Percentiles rank a stretch among this genome's conserved stretches.
Evolutionary conservation across 2,329 filamentous ascomycete genomes (phyloP).

Genomic region (Madurella mycetomatis): DNA sequence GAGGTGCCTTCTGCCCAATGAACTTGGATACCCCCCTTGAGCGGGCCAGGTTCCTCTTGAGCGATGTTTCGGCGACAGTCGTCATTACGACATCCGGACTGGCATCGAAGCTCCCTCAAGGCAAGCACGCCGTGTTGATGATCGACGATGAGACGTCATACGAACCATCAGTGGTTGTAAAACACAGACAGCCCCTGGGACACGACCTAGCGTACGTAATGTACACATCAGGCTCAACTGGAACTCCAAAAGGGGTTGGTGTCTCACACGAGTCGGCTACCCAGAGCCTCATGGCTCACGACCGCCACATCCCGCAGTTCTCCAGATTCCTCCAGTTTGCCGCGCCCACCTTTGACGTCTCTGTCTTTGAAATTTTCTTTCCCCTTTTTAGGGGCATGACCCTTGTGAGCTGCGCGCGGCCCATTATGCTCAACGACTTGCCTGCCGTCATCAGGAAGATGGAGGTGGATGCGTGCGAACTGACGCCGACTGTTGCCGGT

Average conservation of each 20-base stretch:
- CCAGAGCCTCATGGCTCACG: conserved; percentile 77
- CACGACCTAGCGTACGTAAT: conserved; percentile 74
- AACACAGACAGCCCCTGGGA: conserved; percentile 21
- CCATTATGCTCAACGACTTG: conserved; percentile 69
- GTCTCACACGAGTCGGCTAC: conserved; percentile 76
- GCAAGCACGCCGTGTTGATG: conserved; percentile 28
- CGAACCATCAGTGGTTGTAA: neutral
- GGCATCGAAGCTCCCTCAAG: conserved; percentile 35
- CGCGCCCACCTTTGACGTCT: conserved; percentile 89
- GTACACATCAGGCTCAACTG: conserved; percentile 90
- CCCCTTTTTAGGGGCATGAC: conserved; percentile 70
- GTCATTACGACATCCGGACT: conserved; percentile 59
- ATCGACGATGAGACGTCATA: conserved; percentile 29
- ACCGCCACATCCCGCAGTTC: conserved; percentile 71
- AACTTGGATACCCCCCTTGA: conserved; percentile 73
- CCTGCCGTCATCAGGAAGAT: conserved; percentile 60
- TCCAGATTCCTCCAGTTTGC: conserved; percentile 85
- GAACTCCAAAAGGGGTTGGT: conserved; percentile 80
- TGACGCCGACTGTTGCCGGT: conserved; percentile 82
- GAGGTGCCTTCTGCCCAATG: conserved; percentile 81
- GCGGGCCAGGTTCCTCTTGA: conserved; percentile 71
- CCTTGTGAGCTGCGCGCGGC: conserved; percentile 65
- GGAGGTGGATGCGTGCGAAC: conserved; percentile 75
- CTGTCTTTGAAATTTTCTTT: conserved; percentile 93
- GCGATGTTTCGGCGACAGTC: conserved; percentile 68